A percentile compares a stretch with the other conserved stretches of the same genome.
Evolutionary conservation across 495 filamentous ascomycete species (phyloP).

Genomic region (Pseudoneurospora amorphoporcata): DNA sequence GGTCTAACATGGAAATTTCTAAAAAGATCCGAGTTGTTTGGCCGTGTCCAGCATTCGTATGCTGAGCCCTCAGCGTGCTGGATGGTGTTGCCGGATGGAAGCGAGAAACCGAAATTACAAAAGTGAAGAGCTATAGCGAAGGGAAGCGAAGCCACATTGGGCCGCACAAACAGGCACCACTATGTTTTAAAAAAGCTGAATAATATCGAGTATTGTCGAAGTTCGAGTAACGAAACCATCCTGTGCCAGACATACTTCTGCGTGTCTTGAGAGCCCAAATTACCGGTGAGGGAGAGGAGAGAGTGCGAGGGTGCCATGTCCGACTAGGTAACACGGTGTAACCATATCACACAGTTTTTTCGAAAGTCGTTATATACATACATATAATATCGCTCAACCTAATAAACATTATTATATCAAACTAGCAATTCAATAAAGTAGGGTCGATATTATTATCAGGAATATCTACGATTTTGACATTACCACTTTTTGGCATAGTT

Average conservation of each 20-base stretch:
- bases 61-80: not conserved
- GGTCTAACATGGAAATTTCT: not conserved
- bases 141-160: not conserved
- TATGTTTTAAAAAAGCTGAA: not conserved
- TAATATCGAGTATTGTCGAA: not conserved
- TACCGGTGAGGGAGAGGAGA: not conserved
- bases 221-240: not conserved
- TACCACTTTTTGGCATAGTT: too few species aligned
- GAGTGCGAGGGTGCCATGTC: not conserved
- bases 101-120: not conserved
- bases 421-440: too few species aligned
- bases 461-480: too few species aligned
- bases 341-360: too few species aligned
- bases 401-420: too few species aligned
- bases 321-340: not conserved
- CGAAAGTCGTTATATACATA: too few species aligned
- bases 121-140: not conserved
- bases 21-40: not conserved
- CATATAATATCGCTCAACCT: too few species aligned
- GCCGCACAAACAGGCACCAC: not conserved
- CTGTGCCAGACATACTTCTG: not conserved
- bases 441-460: too few species aligned
- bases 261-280: not conserved
- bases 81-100: not conserved
- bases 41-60: not conserved